Evolutionary conservation across 1,284 basidiomycete species (phyloP).

Genomic region (Cryptococcus sp.): DNA sequence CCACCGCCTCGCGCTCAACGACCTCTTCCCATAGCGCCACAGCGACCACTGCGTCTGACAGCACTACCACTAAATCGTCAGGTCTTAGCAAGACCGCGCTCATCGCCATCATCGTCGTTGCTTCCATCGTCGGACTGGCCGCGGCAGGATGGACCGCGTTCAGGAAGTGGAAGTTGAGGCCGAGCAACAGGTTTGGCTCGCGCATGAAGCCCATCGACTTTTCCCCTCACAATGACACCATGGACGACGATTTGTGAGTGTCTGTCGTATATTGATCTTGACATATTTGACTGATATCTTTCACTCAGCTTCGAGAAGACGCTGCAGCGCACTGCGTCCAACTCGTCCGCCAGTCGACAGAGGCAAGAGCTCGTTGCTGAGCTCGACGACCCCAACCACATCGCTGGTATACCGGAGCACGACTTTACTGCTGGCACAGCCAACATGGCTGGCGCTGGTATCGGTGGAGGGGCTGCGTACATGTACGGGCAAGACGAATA

Average conservation of each 20-base stretch:
- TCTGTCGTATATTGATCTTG: background rate
- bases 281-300: background rate
- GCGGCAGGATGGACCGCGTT: slow-evolving; percentile 80
- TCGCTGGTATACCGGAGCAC: slow-evolving; percentile 56
- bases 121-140: slow-evolving; percentile 65
- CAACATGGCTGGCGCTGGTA: slow-evolving; percentile 29
- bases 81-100: slow-evolving; percentile 61
- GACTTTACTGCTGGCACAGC: slow-evolving; percentile 75
- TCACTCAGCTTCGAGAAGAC: slow-evolving; percentile 42
- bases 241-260: slow-evolving; percentile 36
- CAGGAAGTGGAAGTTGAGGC: slow-evolving; percentile 86
- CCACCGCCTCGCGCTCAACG: slow-evolving; percentile 20
- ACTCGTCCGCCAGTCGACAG: slow-evolving; percentile 41
- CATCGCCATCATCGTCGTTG: slow-evolving; percentile 71
- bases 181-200: slow-evolving; percentile 74
- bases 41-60: slow-evolving; percentile 21
- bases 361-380: slow-evolving; percentile 44
- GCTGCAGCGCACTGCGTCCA: slow-evolving; percentile 39
- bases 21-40: slow-evolving; percentile 15
- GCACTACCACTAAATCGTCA: slow-evolving; percentile 20
- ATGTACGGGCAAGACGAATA: slow-evolving; percentile 35
- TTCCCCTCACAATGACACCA: slow-evolving; percentile 71
- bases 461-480: slow-evolving; percentile 15
- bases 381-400: slow-evolving; percentile 38
- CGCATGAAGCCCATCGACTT: slow-evolving; percentile 61